Evolutionary conservation across 2,329 filamentous ascomycete genomes (phyloP).

Genomic region (Fusarium sp.): DNA sequence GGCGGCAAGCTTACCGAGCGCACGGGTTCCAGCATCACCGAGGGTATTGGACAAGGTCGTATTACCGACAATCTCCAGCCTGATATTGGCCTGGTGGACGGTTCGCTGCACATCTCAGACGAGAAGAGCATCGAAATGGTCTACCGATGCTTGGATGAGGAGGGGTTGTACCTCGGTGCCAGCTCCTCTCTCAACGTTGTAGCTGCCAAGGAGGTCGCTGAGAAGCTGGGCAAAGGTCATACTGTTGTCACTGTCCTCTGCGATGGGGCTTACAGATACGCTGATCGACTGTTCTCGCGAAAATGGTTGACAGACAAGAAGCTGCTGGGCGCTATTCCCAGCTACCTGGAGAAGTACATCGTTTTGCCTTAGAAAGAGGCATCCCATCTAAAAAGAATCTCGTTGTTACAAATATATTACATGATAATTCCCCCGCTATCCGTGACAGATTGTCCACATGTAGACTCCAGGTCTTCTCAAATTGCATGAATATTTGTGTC

Average conservation of each 20-base stretch:
- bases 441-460: neutral
- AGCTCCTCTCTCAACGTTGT: slow-evolving; percentile 95
- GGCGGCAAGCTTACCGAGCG: slow-evolving; percentile 86
- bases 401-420: slow-evolving; percentile 42
- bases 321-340: slow-evolving; percentile 80
- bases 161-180: slow-evolving; percentile 93
- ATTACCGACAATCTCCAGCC: slow-evolving; percentile 93
- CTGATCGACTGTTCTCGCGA: slow-evolving; percentile 88
- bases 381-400: slow-evolving; percentile 42
- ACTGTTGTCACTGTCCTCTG: slow-evolving; percentile 94
- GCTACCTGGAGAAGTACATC: slow-evolving; percentile 91
- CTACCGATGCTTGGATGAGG: slow-evolving; percentile 93
- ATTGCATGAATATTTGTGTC: neutral
- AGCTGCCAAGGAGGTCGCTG: slow-evolving; percentile 90
- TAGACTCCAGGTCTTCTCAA: neutral
- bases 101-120: slow-evolving; percentile 83
- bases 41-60: slow-evolving; percentile 96
- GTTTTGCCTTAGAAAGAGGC: slow-evolving; percentile 72
- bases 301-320: slow-evolving; percentile 92
- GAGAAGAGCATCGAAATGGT: slow-evolving; percentile 98
- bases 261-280: slow-evolving; percentile 97
- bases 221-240: slow-evolving; percentile 86
- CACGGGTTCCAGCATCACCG: slow-evolving; percentile 87
- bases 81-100: slow-evolving; percentile 85
- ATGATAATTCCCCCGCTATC: slow-evolving; percentile 12